A percentile compares a stretch with the other conserved stretches of the same genome.
Evolutionary conservation across 768 basidiomycete genomes (phyloP).

Genomic region (Termitomyces sp.): DNA sequence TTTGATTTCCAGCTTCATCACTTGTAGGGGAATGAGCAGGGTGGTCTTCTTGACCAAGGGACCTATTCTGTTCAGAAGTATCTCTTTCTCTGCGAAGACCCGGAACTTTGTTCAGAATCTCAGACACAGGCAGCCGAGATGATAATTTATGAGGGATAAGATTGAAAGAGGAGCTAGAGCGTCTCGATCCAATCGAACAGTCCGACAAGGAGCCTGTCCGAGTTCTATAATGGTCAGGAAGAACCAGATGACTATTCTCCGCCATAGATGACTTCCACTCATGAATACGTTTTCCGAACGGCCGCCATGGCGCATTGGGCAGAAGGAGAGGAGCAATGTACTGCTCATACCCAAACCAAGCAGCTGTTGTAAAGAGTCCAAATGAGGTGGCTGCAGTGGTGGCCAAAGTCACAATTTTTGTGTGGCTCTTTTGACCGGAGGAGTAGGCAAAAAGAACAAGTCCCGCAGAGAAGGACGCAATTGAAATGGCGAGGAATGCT

Average conservation of each 20-base stretch:
- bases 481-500: slow-evolving; percentile 19
- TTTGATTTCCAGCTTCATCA: too few species aligned
- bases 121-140: too few species aligned
- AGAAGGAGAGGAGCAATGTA: slow-evolving; percentile 17
- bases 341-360: slow-evolving; percentile 21
- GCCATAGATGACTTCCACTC: slow-evolving; percentile 7
- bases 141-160: slow-evolving; percentile 1
- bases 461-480: slow-evolving; percentile 15
- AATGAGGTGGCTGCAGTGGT: slow-evolving; percentile 16
- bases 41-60: too few species aligned
- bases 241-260: not conserved
- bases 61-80: too few species aligned
- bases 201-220: slow-evolving; percentile 11
- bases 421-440: slow-evolving; percentile 12
- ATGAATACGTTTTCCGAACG: not conserved
- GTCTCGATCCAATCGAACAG: slow-evolving; percentile 7
- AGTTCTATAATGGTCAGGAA: not conserved
- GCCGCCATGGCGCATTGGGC: slow-evolving; percentile 6
- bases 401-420: slow-evolving; percentile 15
- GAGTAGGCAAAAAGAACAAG: slow-evolving; percentile 17
- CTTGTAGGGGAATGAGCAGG: too few species aligned
- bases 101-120: slow-evolving; percentile 3
- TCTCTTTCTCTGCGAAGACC: slow-evolving; percentile 3
- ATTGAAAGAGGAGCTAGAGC: slow-evolving; percentile 5
- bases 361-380: slow-evolving; percentile 7